phyloP scores from a whole-genome alignment of 768 basidiomycete genomes.

The Fibroporia radiculosa region DNA sequence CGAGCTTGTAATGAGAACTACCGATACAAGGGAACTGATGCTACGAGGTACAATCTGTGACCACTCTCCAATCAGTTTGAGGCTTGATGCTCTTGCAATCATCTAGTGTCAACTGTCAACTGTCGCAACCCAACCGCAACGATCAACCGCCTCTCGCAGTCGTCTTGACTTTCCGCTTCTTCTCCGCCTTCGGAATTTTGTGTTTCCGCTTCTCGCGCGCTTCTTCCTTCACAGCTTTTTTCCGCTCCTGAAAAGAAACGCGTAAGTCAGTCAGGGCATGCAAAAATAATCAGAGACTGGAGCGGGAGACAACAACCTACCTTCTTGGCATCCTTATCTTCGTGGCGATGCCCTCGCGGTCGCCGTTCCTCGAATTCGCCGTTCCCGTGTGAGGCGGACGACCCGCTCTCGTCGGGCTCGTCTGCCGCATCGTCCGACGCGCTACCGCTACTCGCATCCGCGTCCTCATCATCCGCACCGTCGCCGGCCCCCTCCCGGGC shows the following conservation, averaged over 20 bases:
- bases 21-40: not conserved
- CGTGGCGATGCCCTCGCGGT: slow-evolving; percentile 84
- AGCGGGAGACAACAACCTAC: slow-evolving; percentile 33
- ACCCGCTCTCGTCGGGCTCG: too few species aligned
- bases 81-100: too few species aligned
- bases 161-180: slow-evolving; percentile 74
- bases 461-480: slow-evolving; percentile 15
- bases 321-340: slow-evolving; percentile 89
- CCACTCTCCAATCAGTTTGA: not conserved
- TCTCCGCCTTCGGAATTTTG: slow-evolving; percentile 95
- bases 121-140: not conserved
- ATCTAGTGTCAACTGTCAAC: not conserved
- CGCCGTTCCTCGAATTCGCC: slow-evolving; percentile 38
- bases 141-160: slow-evolving; percentile 22
- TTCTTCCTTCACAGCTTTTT: slow-evolving; percentile 82
- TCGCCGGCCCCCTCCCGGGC: slow-evolving; percentile 15
- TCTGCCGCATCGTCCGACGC: too few species aligned
- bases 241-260: slow-evolving; percentile 60
- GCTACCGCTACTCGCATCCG: too few species aligned
- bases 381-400: slow-evolving; percentile 27
- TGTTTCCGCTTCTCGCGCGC: slow-evolving; percentile 81
- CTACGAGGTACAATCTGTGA: not conserved
- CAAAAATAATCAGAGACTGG: not conserved
- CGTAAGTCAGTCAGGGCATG: not conserved
- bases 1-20: too few species aligned